Evolutionary conservation across 2,329 filamentous ascomycete genomes (phyloP).

Genomic region (Xylariaceae sp.): DNA sequence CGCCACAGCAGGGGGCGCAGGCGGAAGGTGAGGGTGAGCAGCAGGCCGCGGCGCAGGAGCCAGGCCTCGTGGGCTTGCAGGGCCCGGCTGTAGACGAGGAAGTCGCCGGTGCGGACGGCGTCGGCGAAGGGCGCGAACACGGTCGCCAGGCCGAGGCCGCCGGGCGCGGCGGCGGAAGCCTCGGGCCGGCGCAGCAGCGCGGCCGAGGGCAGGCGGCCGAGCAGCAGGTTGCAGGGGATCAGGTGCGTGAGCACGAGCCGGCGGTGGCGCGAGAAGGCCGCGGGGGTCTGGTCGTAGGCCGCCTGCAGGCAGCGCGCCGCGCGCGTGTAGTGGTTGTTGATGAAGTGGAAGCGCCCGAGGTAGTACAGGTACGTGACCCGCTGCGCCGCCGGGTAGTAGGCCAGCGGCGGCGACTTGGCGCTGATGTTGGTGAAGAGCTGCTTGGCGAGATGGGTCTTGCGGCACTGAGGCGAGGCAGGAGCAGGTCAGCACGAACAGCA

Average conservation of each 20-base stretch:
- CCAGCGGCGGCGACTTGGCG: slow-evolving; percentile 71
- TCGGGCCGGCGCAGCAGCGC: slow-evolving; percentile 63
- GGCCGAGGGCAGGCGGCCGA: slow-evolving; percentile 72
- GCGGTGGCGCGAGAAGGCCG: slow-evolving; percentile 61
- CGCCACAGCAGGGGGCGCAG: slow-evolving; percentile 81
- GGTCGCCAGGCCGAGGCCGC: too few relatives aligned
- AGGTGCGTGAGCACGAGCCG: slow-evolving; percentile 76
- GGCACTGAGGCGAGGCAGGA: slow-evolving; percentile 44
- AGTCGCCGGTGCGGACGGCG: slow-evolving; percentile 67
- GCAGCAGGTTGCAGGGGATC: slow-evolving; percentile 72
- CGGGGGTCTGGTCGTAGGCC: slow-evolving; percentile 65
- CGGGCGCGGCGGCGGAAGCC: slow-evolving; percentile 50
- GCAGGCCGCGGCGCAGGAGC: slow-evolving; percentile 68
- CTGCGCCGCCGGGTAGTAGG: slow-evolving; percentile 76
- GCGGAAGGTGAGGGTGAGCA: slow-evolving; percentile 67
- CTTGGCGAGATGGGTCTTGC: slow-evolving; percentile 73
- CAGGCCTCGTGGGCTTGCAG: slow-evolving; percentile 59
- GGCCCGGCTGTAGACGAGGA: slow-evolving; percentile 63
- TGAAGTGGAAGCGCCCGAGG: slow-evolving; percentile 81
- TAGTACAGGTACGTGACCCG: slow-evolving; percentile 93
- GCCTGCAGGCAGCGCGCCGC: slow-evolving; percentile 68
- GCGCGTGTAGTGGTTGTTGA: slow-evolving; percentile 73
- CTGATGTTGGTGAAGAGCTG: slow-evolving; percentile 87
- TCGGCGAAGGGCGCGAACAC: slow-evolving; percentile 67
- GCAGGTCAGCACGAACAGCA: too few relatives aligned